Evolutionary conservation across 176 grass and related monocot genomes (phyloP), one percentile per base, ranked within the genome.

Genomic region (Rhynchospora breviuscula): DNA sequence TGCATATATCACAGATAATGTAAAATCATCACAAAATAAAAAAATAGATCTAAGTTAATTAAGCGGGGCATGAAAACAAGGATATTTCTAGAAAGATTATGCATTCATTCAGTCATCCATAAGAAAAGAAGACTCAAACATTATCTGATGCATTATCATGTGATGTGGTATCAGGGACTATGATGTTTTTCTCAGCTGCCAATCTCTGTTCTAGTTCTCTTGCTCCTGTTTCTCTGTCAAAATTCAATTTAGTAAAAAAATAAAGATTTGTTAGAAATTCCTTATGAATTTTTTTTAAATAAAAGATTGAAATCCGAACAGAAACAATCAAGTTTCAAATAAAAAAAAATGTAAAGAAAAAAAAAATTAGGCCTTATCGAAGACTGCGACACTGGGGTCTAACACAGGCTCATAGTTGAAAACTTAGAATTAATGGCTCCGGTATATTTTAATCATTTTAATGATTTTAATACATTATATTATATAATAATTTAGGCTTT

Each of bases 191-290:
- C 86, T 99, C 96, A 2, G 96, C 80, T 12, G 85, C 93, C 85
- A 99, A 91, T 85, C 96, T 93, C 82, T 95, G 86, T 67, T 99
- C 96, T 63, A 99, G 87, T 8, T 93, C 96, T 89, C 96, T 91
- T 89, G 94, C 93, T 62, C 96, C 96, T 63, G 89, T 88, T 93
- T 99, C 96, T 63, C 93, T 99, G 80, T 10, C 45, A 31, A 62
- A 83, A 86, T 74, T 49, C 46, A 51, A 54, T 76, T 54, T 12
- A 29, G 48, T 3, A 63, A 63, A 62, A 0, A 45, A 48, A 75
- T 15, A 76, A 54, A 17, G 5, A 54, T 0, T 19, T 25, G 15
- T 54, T 53, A 53, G 29, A 53, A 53, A 26, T 76, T 54, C 13
- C 70, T 23, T 0, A 47, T 23, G 17, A 72, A 22, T 48, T 6